Evolutionary conservation across 306 rosid genomes (phyloP).

Genomic region (Carpinus viminea): DNA sequence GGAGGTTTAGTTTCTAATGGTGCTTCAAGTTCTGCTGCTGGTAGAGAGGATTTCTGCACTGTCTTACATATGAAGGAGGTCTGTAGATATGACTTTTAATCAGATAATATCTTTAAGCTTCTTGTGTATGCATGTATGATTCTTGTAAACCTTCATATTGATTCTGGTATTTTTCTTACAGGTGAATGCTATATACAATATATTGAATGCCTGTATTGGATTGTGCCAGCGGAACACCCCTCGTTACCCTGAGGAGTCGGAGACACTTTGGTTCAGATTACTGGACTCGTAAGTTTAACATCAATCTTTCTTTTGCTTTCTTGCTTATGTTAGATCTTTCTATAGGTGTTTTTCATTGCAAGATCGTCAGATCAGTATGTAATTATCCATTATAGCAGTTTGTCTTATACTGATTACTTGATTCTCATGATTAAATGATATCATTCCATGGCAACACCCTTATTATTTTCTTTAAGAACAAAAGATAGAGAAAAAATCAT

Average conservation of each 20-base stretch:
- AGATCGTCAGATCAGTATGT: background rate
- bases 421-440: conserved; percentile 15
- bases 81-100: conserved; percentile 31
- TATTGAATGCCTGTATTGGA: conserved; percentile 81
- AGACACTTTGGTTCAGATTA: conserved; percentile 91
- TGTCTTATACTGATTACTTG: background rate
- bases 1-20: conserved; percentile 49
- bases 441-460: background rate
- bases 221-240: conserved; percentile 98
- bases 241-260: conserved; percentile 91
- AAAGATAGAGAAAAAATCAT: background rate
- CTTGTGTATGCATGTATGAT: conserved; percentile 24
- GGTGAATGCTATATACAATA: conserved; percentile 58
- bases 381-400: background rate
- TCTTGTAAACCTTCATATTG: conserved; percentile 25
- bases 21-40: conserved; percentile 46
- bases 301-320: conserved; percentile 17
- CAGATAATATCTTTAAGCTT: conserved; percentile 20
- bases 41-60: conserved; percentile 35
- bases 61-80: conserved; percentile 69
- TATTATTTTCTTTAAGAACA: background rate
- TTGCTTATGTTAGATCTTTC: conserved; percentile 11
- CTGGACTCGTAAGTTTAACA: conserved; percentile 82
- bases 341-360: conserved; percentile 7
- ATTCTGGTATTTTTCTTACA: conserved; percentile 35